Evolutionary conservation across 1,139 yeast species (phyloP), one percentile per base, ranked within the genome.

Genomic region (Debaryomycetaceae sp.): DNA sequence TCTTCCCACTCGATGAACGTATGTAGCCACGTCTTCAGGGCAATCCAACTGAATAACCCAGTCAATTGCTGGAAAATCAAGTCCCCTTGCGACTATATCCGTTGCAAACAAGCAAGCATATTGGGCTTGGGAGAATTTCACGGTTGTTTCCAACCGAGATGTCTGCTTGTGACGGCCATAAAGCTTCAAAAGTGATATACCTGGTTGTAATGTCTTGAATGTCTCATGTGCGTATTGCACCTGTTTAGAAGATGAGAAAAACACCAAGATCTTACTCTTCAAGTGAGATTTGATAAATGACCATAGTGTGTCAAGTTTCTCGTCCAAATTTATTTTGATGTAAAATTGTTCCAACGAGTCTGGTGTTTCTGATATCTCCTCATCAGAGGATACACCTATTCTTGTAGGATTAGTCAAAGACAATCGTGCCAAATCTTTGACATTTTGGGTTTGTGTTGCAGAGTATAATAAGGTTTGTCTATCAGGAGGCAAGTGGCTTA

Each of bases 11-110:
- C 99, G 77, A 59, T 93, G 99, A 42, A 93, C 88, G 63, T 95
- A 93, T 0, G 99, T 95, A 30, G 95, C 95, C 1, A 85, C 81
- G 63, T 91, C 97, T 63, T 93, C 99, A 0, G 99, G 99, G 52
- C 96, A 88, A 65, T 93, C 99, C 0, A 90, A 80, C 65, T 93
- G 99, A 9, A 93, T 73, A 20, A 93, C 97, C 99, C 99, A 93
- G 58, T 93, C 97, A 45, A 93, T 89, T 1, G 96, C 86, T 0
- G 99, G 99, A 68, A 95, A 91, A 67, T 93, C 99, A 45, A 93
- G 78, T 11, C 99, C 99, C 63, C 99, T 77, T 1, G 99, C 98
- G 27, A 91, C 98, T 45, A 93, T 88, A 69, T 93, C 99, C 0
- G 99, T 93, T 3, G 98, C 96, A 62, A 93, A 86, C 40, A 93